Evolutionary conservation across 2,329 filamentous ascomycete genomes (phyloP).

Genomic region (Diaporthe amygdali): DNA sequence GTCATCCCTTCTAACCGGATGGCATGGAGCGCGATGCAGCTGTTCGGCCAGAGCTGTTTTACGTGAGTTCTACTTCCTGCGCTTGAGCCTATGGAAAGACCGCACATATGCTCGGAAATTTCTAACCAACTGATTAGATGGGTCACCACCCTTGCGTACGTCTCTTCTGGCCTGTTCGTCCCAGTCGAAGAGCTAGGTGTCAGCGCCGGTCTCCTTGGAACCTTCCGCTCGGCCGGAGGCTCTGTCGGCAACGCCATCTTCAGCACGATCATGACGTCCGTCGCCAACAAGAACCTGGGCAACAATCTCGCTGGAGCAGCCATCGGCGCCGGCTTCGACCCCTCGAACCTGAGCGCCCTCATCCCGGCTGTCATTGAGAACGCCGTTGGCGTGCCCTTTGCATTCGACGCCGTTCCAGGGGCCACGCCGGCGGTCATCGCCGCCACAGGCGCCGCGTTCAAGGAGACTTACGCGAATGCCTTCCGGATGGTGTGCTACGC

Average conservation of each 20-base stretch:
- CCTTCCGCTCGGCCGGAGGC: constrained; percentile 37
- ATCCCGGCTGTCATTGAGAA: constrained; percentile 37
- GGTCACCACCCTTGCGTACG: constrained; percentile 37
- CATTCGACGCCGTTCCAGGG: constrained; percentile 28
- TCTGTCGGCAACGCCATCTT: constrained; percentile 42
- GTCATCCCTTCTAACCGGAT: constrained; percentile 33
- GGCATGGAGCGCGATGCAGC: constrained; percentile 37
- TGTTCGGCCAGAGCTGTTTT: constrained; percentile 38
- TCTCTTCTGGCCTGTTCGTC: constrained; percentile 36
- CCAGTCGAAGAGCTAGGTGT: constrained; percentile 37
- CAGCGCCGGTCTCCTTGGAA: constrained; percentile 36
- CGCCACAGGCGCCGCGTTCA: constrained; percentile 29
- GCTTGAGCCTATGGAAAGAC: no score
- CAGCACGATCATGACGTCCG: constrained; percentile 37
- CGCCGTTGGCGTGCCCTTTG: constrained; percentile 35
- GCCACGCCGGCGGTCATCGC: constrained; percentile 25
- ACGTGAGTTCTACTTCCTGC: constrained; percentile 7
- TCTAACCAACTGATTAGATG: constrained; percentile 16
- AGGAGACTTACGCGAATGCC: constrained; percentile 35
- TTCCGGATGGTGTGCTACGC: constrained; percentile 34
- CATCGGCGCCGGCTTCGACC: constrained; percentile 31
- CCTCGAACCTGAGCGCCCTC: constrained; percentile 28
- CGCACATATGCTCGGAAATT: not conserved
- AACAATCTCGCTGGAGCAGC: constrained; percentile 35
- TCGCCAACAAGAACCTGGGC: constrained; percentile 34